A percentile compares a stretch with the other conserved stretches of the same genome.
Conservation (phyloP, 179 eudicot species). For the Actinidia arguta region DNA sequence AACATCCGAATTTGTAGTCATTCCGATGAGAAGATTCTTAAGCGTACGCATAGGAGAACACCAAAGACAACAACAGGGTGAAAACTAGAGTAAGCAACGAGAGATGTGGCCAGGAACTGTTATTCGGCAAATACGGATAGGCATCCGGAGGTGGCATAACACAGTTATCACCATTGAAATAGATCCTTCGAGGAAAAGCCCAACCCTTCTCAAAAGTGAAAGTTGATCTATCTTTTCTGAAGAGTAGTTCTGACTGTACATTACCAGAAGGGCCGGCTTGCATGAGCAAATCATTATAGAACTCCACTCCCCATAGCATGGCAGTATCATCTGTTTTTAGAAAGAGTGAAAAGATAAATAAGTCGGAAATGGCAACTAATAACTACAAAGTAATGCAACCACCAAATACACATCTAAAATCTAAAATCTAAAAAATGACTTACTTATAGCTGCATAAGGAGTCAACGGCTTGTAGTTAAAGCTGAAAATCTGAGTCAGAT, state of each 20-base stretch:
- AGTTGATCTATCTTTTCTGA: conserved; percentile 54
- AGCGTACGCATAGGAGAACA: conserved; percentile 26
- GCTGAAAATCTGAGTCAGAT: conserved; percentile 72
- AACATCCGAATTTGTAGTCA: background rate
- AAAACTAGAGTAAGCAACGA: conserved; percentile 31
- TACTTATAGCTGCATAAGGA: conserved; percentile 60
- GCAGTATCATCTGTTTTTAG: conserved; percentile 66
- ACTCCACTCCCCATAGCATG: conserved; percentile 75
- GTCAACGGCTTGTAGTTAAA: conserved; percentile 70
- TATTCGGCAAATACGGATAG: conserved; percentile 66
- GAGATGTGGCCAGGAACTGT: conserved; percentile 25
- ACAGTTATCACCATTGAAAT: conserved; percentile 82
- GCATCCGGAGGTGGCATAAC: conserved; percentile 82
- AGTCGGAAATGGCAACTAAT: background rate
- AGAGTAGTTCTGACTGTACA: conserved; percentile 75
- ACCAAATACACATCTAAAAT: background rate
- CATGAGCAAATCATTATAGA: conserved; percentile 62
- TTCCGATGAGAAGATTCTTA: conserved; percentile 20
- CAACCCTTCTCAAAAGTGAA: conserved; percentile 81
- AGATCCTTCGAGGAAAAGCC: conserved; percentile 76
- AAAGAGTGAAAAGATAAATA: background rate
- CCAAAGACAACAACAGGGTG: conserved; percentile 32
- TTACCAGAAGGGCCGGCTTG: conserved; percentile 71
- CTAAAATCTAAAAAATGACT: conserved; percentile 29
- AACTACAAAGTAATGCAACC: background rate